These are phyloP conservation scores for Colletotrichum tropicale DNA, from an alignment of 2,329 filamentous ascomycete genomes.

Conservation along the genomic window DNA sequence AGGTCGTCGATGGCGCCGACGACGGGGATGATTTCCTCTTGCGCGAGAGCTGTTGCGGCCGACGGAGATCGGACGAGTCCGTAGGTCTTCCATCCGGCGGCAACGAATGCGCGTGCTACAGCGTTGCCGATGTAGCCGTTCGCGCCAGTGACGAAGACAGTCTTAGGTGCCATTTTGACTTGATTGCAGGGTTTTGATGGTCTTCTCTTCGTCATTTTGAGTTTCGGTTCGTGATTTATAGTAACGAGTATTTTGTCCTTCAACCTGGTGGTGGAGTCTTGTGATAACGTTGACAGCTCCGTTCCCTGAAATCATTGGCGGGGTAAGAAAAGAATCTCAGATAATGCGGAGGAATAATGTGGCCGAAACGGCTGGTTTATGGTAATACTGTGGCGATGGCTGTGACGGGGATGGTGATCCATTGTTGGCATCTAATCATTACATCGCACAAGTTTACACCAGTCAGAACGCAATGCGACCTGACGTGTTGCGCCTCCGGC, in stretches of 20 bases:
- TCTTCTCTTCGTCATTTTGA: not conserved
- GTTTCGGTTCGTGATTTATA: not conserved
- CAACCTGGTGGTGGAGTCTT: too few species aligned
- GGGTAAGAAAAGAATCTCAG: not conserved
- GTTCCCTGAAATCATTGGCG: not conserved
- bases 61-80: conserved; percentile 44
- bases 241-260: too few species aligned
- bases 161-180: conserved; percentile 20
- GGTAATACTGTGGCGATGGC: not conserved
- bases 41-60: conserved; percentile 30
- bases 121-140: conserved; percentile 54
- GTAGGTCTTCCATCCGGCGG: conserved; percentile 48
- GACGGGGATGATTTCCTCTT: conserved; percentile 43
- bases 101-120: conserved; percentile 47
- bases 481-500: not conserved
- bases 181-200: not conserved
- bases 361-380: not conserved
- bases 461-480: not conserved
- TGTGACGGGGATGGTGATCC: not conserved
- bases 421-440: not conserved
- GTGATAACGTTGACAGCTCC: not conserved
- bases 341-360: not conserved
- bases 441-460: too few species aligned
- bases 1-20: conserved; percentile 41
- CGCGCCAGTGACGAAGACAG: conserved; percentile 51